Evolutionary conservation across 2,329 filamentous ascomycete genomes (phyloP), one percentile per base, ranked within the genome.

Genomic region (Colletotrichum musicola): DNA sequence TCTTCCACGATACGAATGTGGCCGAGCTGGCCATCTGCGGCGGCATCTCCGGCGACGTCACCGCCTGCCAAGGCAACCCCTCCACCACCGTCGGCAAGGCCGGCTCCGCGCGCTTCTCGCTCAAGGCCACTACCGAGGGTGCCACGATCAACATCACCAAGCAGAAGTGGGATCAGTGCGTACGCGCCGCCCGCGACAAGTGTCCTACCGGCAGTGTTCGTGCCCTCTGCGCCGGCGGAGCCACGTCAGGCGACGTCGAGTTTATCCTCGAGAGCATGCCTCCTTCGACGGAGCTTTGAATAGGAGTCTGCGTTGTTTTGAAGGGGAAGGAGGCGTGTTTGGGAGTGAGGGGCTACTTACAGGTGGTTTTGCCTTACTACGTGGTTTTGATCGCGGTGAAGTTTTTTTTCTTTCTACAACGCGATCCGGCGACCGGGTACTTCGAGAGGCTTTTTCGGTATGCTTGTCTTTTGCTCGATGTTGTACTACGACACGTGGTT

Each of bases 111-210:
- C 75, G 80, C 67, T 88, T 89, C 76, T 78, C 75, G 3, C 79
- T 88, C 16, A 80, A 76, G 27, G 79, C 83, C 1, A 77, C 79
- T 16, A 76, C 77, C 2, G 64, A 73, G 1, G 85, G 83, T 10
- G 80, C 82, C 22, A 84, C 81, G 16, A 87, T 89, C 75, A 84
- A 83, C 76, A 81, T 88, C 69, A 81, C 80, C 54, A 88, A 87
- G 77, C 81, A 80, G 20, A 77, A 81, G 25, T 87, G 86, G 85
- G 83, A 88, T 75, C 79, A 81, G 58, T 88, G 86, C 73, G 81
- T 88, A 59, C 81, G 84, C 47, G 86, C 86, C 16, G 86, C 86
- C 56, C 76, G 82, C 64, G 82, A 83, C 66, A 81, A 82, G 53
- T 87, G 85, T 74, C 84, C 84, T 20, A 83, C 81, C 7, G 85